phyloP scores from a whole-genome alignment of 1,284 basidiomycete species.

The Mycosarcoma maydis region DNA sequence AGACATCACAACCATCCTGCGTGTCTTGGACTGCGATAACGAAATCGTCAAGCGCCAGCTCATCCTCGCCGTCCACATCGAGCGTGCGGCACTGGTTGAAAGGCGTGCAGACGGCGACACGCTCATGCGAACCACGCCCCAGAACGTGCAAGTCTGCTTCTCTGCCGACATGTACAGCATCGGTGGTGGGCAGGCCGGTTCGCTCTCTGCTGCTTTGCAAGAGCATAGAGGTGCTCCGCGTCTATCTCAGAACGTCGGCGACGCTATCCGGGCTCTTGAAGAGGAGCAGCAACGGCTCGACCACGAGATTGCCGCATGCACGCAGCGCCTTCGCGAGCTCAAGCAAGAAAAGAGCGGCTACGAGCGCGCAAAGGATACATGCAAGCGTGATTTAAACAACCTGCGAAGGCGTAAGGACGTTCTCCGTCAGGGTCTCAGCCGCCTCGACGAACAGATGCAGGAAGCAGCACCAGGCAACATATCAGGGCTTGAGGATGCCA shows the following conservation, averaged over 20 bases:
- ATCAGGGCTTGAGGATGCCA: conserved; percentile 73
- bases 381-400: conserved; percentile 19
- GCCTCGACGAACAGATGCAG: conserved; percentile 74
- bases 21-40: conserved; percentile 84
- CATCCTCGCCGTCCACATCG: conserved; percentile 79
- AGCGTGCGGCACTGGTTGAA: conserved; percentile 76
- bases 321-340: conserved; percentile 9
- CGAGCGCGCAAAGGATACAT: conserved; percentile 22
- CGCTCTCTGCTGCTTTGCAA: conserved; percentile 63
- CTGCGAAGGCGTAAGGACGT: conserved; percentile 33
- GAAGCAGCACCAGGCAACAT: conserved; percentile 80
- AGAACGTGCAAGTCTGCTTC: conserved; percentile 63
- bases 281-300: conserved; percentile 32
- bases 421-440: conserved; percentile 60
- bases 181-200: conserved; percentile 44
- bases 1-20: conserved; percentile 78
- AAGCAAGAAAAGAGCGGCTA: conserved; percentile 13
- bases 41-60: conserved; percentile 81
- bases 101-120: conserved; percentile 55
- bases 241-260: conserved; percentile 60
- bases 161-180: conserved; percentile 60
- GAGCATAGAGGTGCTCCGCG: conserved; percentile 63
- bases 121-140: conserved; percentile 60
- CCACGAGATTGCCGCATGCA: conserved; percentile 14
- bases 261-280: conserved; percentile 45